Conservation (phyloP, 805 yeast genomes). For the Cyberlindnera meyerae region DNA sequence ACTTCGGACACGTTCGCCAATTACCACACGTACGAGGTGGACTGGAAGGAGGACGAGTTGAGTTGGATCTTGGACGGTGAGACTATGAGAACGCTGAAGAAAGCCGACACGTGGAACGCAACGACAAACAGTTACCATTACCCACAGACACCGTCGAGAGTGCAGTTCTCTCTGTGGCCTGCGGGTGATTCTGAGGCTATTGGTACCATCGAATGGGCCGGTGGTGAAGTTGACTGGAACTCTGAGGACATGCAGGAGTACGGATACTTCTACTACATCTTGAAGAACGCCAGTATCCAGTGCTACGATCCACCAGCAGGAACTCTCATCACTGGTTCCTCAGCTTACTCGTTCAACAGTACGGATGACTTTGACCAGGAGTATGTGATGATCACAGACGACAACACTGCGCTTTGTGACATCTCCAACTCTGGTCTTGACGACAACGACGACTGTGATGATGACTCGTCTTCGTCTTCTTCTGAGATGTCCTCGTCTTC, state of each 20-base stretch:
- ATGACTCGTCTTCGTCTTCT: slow-evolving; percentile 1
- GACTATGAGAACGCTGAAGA: slow-evolving; percentile 58
- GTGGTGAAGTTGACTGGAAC: slow-evolving; percentile 84
- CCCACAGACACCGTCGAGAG: slow-evolving; percentile 73
- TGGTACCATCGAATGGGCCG: slow-evolving; percentile 82
- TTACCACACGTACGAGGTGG: slow-evolving; percentile 72
- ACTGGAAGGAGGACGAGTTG: slow-evolving; percentile 72
- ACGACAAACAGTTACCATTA: slow-evolving; percentile 52
- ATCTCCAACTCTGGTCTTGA: slow-evolving; percentile 64
- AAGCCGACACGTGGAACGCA: slow-evolving; percentile 53
- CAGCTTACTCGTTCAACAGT: slow-evolving; percentile 50
- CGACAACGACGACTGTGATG: slow-evolving; percentile 33
- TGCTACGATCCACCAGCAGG: slow-evolving; percentile 71
- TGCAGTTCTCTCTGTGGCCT: slow-evolving; percentile 77
- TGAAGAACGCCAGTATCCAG: slow-evolving; percentile 55
- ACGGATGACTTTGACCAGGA: slow-evolving; percentile 43
- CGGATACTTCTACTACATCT: slow-evolving; percentile 75
- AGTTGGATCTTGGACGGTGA: slow-evolving; percentile 73
- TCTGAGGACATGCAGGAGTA: slow-evolving; percentile 63
- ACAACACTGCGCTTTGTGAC: slow-evolving; percentile 54
- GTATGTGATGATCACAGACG: slow-evolving; percentile 56
- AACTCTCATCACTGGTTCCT: slow-evolving; percentile 40
- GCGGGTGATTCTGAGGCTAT: slow-evolving; percentile 54
- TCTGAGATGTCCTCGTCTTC: slow-evolving; percentile 7
- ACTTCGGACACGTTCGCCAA: slow-evolving; percentile 54